Conservation (phyloP, 2,329 filamentous ascomycete species). For the Aspergillus neoniger region DNA sequence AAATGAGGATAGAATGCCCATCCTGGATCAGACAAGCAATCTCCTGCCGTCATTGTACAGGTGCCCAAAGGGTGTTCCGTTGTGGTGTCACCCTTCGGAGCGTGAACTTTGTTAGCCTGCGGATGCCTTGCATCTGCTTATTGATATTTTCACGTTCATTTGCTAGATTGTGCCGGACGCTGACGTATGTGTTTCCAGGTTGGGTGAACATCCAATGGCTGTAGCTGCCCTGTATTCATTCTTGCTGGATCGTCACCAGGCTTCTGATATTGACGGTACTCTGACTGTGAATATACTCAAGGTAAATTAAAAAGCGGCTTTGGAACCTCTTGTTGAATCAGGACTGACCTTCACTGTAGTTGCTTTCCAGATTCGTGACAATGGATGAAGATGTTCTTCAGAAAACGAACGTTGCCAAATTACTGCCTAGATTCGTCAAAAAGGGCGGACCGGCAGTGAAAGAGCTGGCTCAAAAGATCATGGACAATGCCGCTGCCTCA, state of each 20-base stretch:
- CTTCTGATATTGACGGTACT: slow-evolving; percentile 49
- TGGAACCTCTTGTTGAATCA: not conserved
- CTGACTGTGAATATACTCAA: slow-evolving; percentile 49
- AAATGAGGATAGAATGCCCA: not conserved
- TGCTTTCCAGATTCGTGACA: slow-evolving; percentile 58
- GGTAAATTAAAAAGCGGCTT: slow-evolving; percentile 33
- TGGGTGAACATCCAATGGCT: slow-evolving; percentile 52
- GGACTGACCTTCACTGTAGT: slow-evolving; percentile 39
- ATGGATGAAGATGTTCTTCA: slow-evolving; percentile 60
- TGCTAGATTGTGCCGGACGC: slow-evolving; percentile 19
- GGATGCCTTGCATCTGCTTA: not conserved
- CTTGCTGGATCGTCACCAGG: slow-evolving; percentile 51
- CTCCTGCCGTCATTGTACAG: not conserved
- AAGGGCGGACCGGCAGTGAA: slow-evolving; percentile 60
- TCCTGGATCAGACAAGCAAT: slow-evolving; percentile 1
- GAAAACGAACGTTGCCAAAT: slow-evolving; percentile 61
- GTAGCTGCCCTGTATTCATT: slow-evolving; percentile 52
- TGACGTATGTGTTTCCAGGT: slow-evolving; percentile 39
- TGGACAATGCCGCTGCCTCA: slow-evolving; percentile 50
- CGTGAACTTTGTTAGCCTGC: not conserved
- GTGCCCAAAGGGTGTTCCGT: not conserved
- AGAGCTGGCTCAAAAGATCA: slow-evolving; percentile 56
- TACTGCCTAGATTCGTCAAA: slow-evolving; percentile 59
- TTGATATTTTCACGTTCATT: not conserved
- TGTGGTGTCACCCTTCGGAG: not conserved